Evolutionary conservation across 129 eudicot species (phyloP).

Genomic region (Flaveria bidentis): DNA sequence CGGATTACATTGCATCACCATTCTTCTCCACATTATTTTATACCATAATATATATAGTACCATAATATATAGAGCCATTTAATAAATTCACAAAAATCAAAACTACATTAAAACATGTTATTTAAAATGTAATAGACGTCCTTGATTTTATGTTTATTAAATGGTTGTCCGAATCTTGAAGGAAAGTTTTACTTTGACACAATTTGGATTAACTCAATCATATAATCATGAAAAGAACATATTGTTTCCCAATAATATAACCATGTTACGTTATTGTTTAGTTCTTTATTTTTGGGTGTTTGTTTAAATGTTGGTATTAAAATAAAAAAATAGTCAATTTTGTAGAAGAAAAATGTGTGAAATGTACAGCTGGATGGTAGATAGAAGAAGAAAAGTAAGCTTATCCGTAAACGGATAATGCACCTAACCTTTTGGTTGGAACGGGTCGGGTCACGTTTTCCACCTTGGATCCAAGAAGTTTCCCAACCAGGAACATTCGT

Average conservation of each 20-base stretch:
- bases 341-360: not conserved
- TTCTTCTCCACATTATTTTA: no score
- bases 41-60: no score
- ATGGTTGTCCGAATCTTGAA: no score
- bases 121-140: no score
- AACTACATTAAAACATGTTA: no score
- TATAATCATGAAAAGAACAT: not conserved
- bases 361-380: conserved; percentile 9
- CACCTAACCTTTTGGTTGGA: conserved; percentile 22
- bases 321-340: not conserved
- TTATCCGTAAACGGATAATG: conserved; percentile 62
- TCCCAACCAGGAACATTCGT: conserved; percentile 29
- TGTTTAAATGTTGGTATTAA: not conserved
- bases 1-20: no score
- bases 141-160: no score
- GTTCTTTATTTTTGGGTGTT: not conserved
- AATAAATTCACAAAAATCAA: no score
- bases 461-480: conserved; percentile 5
- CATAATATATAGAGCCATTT: no score
- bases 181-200: no score
- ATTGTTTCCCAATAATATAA: not conserved
- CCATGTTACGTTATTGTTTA: not conserved
- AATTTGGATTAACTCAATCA: not conserved
- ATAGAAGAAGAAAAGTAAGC: conserved; percentile 33
- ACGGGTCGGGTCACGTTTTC: conserved; percentile 38